These are phyloP conservation scores for Eucalyptus victrix DNA, from an alignment of 345 rosid species.

Conservation along the genomic window DNA sequence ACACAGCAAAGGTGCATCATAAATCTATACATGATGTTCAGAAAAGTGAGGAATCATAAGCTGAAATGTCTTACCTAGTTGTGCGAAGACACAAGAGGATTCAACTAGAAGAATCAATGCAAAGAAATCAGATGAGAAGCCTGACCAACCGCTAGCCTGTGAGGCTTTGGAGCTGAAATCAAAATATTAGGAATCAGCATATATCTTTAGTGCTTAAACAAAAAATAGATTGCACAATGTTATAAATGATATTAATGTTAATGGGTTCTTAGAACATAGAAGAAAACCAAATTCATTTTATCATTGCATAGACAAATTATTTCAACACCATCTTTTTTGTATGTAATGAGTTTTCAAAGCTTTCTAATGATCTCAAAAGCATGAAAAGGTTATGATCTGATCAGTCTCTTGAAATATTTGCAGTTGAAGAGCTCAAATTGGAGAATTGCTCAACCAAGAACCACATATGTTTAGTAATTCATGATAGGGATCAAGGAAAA, in stretches of 20 bases:
- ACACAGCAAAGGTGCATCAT: not conserved
- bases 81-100: not conserved
- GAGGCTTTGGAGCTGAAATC: not conserved
- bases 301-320: not conserved
- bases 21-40: not conserved
- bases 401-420: not conserved
- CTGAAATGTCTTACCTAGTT: not conserved
- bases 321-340: not conserved
- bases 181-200: not conserved
- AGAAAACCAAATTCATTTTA: not conserved
- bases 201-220: not conserved
- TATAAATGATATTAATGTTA: not conserved
- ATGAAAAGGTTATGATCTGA: not conserved
- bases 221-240: not conserved
- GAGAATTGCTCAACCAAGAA: not conserved
- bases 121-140: not conserved
- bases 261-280: not conserved
- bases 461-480: not conserved
- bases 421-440: not conserved
- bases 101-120: not conserved
- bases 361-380: not conserved
- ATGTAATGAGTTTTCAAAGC: not conserved
- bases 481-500: not conserved
- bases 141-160: fast-evolving
- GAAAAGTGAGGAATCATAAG: not conserved